phyloP scores from a whole-genome alignment of 2,329 filamentous ascomycete genomes.

The Tetracladium maxilliforme region DNA sequence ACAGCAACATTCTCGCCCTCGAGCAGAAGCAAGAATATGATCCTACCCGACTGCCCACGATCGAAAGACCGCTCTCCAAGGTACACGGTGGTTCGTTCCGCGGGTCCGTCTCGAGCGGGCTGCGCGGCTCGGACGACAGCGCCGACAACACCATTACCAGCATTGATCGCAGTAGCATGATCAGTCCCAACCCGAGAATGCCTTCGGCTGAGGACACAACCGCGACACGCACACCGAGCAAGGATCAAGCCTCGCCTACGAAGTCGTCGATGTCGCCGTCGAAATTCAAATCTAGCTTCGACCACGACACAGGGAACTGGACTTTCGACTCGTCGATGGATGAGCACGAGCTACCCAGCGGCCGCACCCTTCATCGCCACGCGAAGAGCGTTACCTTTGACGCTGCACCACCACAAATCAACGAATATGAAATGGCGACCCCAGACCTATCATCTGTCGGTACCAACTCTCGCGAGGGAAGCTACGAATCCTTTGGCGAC shows the following conservation, averaged over 20 bases:
- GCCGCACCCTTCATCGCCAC: slow-evolving; percentile 62
- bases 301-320: slow-evolving; percentile 54
- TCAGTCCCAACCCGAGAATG: slow-evolving; percentile 2
- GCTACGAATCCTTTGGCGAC: slow-evolving; percentile 73
- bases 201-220: too few relatives aligned
- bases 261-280: slow-evolving; percentile 74
- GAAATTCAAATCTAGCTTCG: slow-evolving; percentile 45
- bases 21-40: slow-evolving; percentile 92
- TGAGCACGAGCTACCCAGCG: slow-evolving; percentile 44
- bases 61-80: slow-evolving; percentile 71
- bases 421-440: slow-evolving; percentile 97
- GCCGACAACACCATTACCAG: slow-evolving; percentile 25
- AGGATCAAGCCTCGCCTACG: slow-evolving; percentile 61
- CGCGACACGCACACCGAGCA: slow-evolving; percentile 39
- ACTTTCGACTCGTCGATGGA: slow-evolving; percentile 47
- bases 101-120: slow-evolving; percentile 36
- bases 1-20: slow-evolving; percentile 91
- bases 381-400: slow-evolving; percentile 97
- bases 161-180: slow-evolving; percentile 3
- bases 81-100: slow-evolving; percentile 59
- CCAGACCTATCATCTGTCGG: slow-evolving; percentile 88
- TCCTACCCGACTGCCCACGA: slow-evolving; percentile 57
- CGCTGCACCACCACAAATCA: slow-evolving; percentile 80
- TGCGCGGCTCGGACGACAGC: slow-evolving; percentile 38
- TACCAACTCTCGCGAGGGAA: slow-evolving; percentile 81